These are phyloP conservation scores for Pistacia integerrima DNA, from an alignment of 345 rosid species.

Conservation along the genomic window DNA sequence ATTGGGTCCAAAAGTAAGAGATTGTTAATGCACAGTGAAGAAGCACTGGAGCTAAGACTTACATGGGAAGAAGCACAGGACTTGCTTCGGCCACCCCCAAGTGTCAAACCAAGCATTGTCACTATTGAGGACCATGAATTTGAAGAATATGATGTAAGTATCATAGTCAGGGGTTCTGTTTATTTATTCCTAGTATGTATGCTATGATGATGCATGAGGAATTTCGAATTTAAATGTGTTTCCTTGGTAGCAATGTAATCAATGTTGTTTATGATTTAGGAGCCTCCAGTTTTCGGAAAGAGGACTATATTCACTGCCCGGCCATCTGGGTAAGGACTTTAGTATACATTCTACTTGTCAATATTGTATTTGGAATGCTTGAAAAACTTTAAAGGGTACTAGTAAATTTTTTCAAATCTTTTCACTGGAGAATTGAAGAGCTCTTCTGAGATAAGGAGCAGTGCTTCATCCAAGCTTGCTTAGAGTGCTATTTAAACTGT, in stretches of 20 bases:
- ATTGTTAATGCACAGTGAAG: constrained; percentile 65
- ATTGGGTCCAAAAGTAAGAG: constrained; percentile 83
- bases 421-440: background rate
- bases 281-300: constrained; percentile 94
- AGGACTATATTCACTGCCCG: constrained; percentile 58
- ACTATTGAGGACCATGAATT: constrained; percentile 78
- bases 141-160: constrained; percentile 87
- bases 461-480: background rate
- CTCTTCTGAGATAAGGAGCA: background rate
- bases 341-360: constrained; percentile 10
- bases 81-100: constrained; percentile 79
- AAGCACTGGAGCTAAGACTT: constrained; percentile 68
- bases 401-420: background rate
- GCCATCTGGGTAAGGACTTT: constrained; percentile 62
- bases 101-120: constrained; percentile 52
- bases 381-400: background rate
- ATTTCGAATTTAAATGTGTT: background rate
- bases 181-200: background rate
- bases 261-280: constrained; percentile 51
- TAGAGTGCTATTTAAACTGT: background rate
- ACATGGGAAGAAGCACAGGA: constrained; percentile 97
- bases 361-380: background rate
- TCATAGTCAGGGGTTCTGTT: background rate
- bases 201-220: background rate
- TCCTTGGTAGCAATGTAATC: constrained; percentile 19